Percentiles rank a stretch among this genome's conserved stretches.
phyloP scores from a whole-genome alignment of 73 alveolate genomes.

The Paramecium octaurelia region DNA sequence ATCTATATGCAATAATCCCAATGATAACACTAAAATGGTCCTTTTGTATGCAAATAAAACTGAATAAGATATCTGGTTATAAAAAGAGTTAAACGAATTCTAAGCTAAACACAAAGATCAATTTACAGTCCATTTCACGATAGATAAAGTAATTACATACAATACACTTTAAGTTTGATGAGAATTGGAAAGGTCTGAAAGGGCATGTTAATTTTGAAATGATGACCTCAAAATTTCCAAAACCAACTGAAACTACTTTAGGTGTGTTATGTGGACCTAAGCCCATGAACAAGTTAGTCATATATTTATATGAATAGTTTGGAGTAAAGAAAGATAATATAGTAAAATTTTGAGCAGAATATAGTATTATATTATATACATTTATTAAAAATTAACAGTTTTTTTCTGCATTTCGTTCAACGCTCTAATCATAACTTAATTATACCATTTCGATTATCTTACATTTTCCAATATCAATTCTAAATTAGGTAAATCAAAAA shows the following conservation, averaged over 20 bases:
- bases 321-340: slow-evolving; percentile 71
- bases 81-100: slow-evolving; percentile 73
- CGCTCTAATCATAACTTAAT: neutral
- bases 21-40: slow-evolving; percentile 61
- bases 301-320: slow-evolving; percentile 56
- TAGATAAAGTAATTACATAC: slow-evolving; percentile 63
- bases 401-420: neutral
- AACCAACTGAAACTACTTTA: slow-evolving; percentile 61
- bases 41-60: slow-evolving; percentile 74
- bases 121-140: slow-evolving; percentile 68
- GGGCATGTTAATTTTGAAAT: slow-evolving; percentile 75
- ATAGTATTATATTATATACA: neutral
- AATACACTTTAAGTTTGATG: slow-evolving; percentile 27
- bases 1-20: slow-evolving; percentile 60
- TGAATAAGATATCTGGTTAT: slow-evolving; percentile 76
- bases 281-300: slow-evolving; percentile 67
- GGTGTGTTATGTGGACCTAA: slow-evolving; percentile 81
- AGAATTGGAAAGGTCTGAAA: slow-evolving; percentile 69
- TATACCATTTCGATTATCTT: neutral
- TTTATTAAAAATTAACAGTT: neutral
- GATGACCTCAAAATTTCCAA: slow-evolving; percentile 64
- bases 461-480: neutral
- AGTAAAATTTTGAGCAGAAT: slow-evolving; percentile 65
- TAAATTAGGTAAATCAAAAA: neutral
- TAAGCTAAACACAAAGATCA: slow-evolving; percentile 56